A percentile compares a stretch with the other conserved stretches of the same genome.
Evolutionary conservation across 495 filamentous ascomycete genomes (phyloP).

Genomic region (Xylaria sp.): DNA sequence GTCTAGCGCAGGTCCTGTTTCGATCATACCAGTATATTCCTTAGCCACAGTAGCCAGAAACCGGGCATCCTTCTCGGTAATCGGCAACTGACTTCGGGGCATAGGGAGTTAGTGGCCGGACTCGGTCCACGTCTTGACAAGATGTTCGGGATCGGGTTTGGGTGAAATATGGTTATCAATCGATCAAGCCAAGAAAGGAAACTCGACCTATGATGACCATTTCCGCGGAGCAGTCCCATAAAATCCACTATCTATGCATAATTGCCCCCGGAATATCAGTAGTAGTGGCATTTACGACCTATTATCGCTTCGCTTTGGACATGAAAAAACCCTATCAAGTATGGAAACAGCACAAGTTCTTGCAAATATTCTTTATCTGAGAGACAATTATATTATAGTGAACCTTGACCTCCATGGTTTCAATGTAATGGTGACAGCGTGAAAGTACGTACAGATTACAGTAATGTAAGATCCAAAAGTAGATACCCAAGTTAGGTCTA

Average conservation of each 20-base stretch:
- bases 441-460: too few species aligned
- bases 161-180: too few species aligned
- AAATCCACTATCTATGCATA: not conserved
- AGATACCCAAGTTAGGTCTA: not conserved
- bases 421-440: too few species aligned
- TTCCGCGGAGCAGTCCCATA: not conserved
- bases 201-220: not conserved
- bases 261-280: not conserved
- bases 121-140: not conserved
- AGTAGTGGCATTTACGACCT: not conserved
- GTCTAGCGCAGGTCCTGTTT: too few species aligned
- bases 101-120: not conserved
- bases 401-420: too few species aligned
- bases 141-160: not conserved
- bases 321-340: too few species aligned
- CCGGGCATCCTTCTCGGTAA: not conserved
- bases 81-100: not conserved
- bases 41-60: too few species aligned
- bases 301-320: too few species aligned
- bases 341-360: not conserved
- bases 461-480: too few species aligned
- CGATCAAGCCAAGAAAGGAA: too few species aligned
- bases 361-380: not conserved
- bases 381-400: too few species aligned
- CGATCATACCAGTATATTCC: too few species aligned